Base-by-base conservation (phyloP, 441 rosid genomes). In the Syzygium malaccense region DNA sequence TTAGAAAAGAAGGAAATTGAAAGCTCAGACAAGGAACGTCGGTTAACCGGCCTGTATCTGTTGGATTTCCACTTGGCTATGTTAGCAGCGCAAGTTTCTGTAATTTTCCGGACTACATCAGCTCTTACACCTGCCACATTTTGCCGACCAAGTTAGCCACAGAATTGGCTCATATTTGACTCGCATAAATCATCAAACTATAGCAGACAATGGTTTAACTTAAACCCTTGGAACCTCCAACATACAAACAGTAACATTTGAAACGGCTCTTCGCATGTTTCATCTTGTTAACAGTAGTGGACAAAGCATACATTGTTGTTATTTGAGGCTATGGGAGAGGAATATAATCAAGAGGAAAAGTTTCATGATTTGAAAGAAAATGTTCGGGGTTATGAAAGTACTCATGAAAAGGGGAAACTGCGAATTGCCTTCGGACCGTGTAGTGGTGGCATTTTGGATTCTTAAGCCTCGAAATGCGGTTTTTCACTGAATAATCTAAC, bases 1-100 rank as follows among this genome's bases (percentile, higher is more conserved):
- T 96, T 95, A 19, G 92, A 93, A 84, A 97, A 91, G 88, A 98
- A 97, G n/a, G 98, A 95, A 90, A 94, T 54, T 86, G 95, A 93
- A 87, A 96, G 97, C 93, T 94, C 95, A 15, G 98, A 88, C 91
- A 96, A 92, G 80, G 98, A 93, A 94, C 96, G 93, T 83, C 89
- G 92, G 64, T 96, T 98, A 18, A 68, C 45, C 66, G 83, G 53
- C 91, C 94, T 92, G 33, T 86, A 66, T 90, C 85, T 91, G 91
- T 91, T 85, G 87, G 96, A 92, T 89, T 30, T 93, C 88, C 92
- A 95, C 86, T 89, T 92, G 49, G 94, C 91, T 88, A 96, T 95
- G 90, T 95, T 95, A 23, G 92, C 90, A 83, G 92, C 89, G 86
- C 94, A 93, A 28, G 89, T 90, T 89, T 95, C 93, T 62, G 90